A percentile compares a stretch with the other conserved stretches of the same genome.
These are phyloP conservation scores for Eutrema japonicum DNA, from an alignment of 345 rosid species.

Conservation along the genomic window DNA sequence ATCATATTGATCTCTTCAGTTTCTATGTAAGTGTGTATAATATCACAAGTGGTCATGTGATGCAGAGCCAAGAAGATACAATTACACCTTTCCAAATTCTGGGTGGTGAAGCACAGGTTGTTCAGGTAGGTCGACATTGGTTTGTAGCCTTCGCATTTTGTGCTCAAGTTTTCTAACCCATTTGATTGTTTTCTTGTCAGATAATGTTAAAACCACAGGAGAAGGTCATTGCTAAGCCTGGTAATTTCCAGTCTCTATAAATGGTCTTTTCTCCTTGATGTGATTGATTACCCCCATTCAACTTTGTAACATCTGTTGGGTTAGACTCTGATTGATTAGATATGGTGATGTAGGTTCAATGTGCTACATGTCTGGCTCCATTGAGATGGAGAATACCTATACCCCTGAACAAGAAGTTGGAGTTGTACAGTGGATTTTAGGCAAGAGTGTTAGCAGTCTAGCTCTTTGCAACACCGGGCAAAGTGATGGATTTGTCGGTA, in stretches of 20 bases:
- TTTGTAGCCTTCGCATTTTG: not conserved
- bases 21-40: not conserved
- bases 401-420: constrained; percentile 92
- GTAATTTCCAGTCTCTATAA: constrained; percentile 45
- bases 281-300: not conserved
- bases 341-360: constrained; percentile 60
- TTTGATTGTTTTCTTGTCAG: constrained; percentile 48
- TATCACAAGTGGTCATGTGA: constrained; percentile 17
- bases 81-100: constrained; percentile 87
- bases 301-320: not conserved
- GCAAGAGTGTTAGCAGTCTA: constrained; percentile 79
- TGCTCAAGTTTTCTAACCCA: not conserved
- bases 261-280: not conserved
- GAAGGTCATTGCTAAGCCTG: constrained; percentile 82
- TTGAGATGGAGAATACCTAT: constrained; percentile 87
- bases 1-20: not conserved
- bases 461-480: constrained; percentile 70
- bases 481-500: constrained; percentile 85
- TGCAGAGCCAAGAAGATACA: constrained; percentile 86
- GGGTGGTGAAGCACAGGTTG: constrained; percentile 98
- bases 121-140: constrained; percentile 63
- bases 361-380: constrained; percentile 96
- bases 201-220: constrained; percentile 95
- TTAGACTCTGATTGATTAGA: not conserved
- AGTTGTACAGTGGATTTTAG: constrained; percentile 93